Evolutionary conservation across 306 rosid genomes (phyloP).

Genomic region (Vigna radiata): DNA sequence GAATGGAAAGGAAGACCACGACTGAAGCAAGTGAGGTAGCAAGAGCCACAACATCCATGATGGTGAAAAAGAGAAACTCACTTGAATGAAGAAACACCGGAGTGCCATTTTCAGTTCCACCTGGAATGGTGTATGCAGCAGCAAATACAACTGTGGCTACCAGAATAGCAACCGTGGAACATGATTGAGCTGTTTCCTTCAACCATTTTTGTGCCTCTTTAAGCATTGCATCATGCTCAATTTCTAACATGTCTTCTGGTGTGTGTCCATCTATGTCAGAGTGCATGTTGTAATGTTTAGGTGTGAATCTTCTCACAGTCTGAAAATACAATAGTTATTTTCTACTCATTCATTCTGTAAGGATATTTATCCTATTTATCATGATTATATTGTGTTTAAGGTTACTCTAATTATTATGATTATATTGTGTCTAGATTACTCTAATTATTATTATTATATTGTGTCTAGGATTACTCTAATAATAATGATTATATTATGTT

Average conservation of each 20-base stretch:
- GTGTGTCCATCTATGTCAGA: not conserved
- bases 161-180: constrained; percentile 43
- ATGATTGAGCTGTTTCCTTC: constrained; percentile 38
- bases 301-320: constrained; percentile 27
- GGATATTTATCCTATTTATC: too few relatives aligned
- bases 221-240: constrained; percentile 11
- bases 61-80: constrained; percentile 43
- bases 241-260: constrained; percentile 28
- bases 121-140: constrained; percentile 47
- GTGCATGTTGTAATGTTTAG: constrained; percentile 33
- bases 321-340: not conserved
- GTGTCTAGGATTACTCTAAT: too few relatives aligned
- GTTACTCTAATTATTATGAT: too few relatives aligned
- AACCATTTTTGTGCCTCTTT: constrained; percentile 41
- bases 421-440: too few relatives aligned
- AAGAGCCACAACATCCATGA: constrained; percentile 47
- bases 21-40: constrained; percentile 50
- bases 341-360: not conserved
- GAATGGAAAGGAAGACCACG: constrained; percentile 51
- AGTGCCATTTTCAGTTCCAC: constrained; percentile 34
- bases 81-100: constrained; percentile 33
- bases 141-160: constrained; percentile 49
- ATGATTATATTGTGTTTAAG: too few relatives aligned
- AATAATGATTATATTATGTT: too few relatives aligned
- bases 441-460: too few relatives aligned